Evolutionary conservation across 2,329 filamentous ascomycete genomes (phyloP), one percentile per base, ranked within the genome.

Genomic region (Corniculantispora saksenae): DNA sequence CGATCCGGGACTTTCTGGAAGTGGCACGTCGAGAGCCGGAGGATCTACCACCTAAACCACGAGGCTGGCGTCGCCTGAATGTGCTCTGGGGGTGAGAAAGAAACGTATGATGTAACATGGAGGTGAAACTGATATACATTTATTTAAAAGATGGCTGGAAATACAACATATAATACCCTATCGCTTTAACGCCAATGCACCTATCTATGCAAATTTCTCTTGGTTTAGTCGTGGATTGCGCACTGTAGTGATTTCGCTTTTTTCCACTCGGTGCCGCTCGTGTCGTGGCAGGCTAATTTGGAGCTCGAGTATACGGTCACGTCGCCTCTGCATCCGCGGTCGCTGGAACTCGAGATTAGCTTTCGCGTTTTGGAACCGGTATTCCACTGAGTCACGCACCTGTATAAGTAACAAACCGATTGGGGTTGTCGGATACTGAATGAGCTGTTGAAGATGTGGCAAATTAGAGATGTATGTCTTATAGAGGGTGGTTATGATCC

Each of bases 61-160:
- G 47, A 32, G 69, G 67, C 2, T 69, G 69, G 69, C 59, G 55
- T 3, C 67, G 59, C n/a, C 45, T 70, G 12, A 69, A 69, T 23
- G 60, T 70, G 25, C 60, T 69, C 3, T 69, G 67, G 67, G 69
- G 64, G 6, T 56, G 38, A 43, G 12, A 43, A 15, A 19, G 38
- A 43, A 43, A 32, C 32, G 10, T 32, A 32, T 43, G 38, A 38
- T 38, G 8, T 38, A 38, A 38, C 35, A 38, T 8, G 7, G 35
- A n/a, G n/a, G n/a, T n/a, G 35, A 38, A 38, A 38, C 35, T 38
- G 45, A 23, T 17, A 55, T 15, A 55, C n/a, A n/a, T n/a, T n/a
- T n/a, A n/a, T n/a, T n/a, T n/a, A n/a, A n/a, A n/a, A n/a, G n/a
- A n/a, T n/a, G n/a, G n/a, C n/a, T n/a, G n/a, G n/a, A n/a, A n/a